Evolutionary conservation across 176 grass and related monocot species (phyloP).

Genomic region (Aegilops umbellulata): DNA sequence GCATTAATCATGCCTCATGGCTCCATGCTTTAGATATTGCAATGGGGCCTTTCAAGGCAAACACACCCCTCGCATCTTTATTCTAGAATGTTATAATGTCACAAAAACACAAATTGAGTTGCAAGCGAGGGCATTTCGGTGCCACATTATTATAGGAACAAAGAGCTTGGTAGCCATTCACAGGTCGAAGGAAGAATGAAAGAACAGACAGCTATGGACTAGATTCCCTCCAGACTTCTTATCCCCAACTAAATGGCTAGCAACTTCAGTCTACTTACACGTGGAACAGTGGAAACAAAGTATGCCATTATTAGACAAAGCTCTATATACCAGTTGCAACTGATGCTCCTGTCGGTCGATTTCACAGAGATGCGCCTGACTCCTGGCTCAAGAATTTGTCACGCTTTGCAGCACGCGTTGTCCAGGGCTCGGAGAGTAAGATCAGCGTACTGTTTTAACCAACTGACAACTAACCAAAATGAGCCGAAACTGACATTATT

Average conservation of each 20-base stretch:
- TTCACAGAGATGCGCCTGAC: background rate
- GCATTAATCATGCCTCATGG: background rate
- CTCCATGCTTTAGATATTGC: background rate
- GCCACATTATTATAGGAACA: conserved; percentile 22
- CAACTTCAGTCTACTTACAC: background rate
- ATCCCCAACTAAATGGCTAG: background rate
- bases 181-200: background rate
- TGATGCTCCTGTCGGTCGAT: background rate
- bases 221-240: conserved; percentile 11
- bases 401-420: background rate
- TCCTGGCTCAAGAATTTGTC: background rate
- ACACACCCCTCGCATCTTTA: background rate
- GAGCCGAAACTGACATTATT: conserved; percentile 17
- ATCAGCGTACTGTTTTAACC: background rate
- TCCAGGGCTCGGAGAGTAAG: background rate
- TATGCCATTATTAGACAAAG: conserved; percentile 6
- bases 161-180: background rate
- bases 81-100: background rate
- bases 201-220: background rate
- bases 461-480: background rate
- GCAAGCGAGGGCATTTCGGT: background rate
- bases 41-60: background rate
- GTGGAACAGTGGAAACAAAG: background rate
- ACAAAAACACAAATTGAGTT: background rate
- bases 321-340: background rate